Conservation (phyloP, 371 early-diverging fungal species). For the Choanephora cucurbitarum region DNA sequence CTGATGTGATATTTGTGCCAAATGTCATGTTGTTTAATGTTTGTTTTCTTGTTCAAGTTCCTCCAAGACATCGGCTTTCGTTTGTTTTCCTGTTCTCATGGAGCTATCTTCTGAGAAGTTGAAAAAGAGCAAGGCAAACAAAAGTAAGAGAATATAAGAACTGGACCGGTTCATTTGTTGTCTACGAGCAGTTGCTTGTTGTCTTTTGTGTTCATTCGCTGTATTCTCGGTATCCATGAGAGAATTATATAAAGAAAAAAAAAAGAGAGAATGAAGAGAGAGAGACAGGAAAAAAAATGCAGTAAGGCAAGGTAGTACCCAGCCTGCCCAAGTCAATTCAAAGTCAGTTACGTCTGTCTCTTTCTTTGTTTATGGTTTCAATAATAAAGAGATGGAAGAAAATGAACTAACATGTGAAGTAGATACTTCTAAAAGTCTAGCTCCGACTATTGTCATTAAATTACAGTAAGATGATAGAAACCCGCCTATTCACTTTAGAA, state of each 20-base stretch:
- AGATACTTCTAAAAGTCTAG: too few relatives aligned
- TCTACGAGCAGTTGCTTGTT: constrained; percentile 37
- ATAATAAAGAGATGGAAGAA: too few relatives aligned
- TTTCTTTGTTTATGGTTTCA: too few relatives aligned
- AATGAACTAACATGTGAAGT: too few relatives aligned
- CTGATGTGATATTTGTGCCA: constrained; percentile 53
- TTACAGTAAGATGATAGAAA: too few relatives aligned
- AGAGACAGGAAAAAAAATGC: too few relatives aligned
- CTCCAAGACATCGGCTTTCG: constrained; percentile 36
- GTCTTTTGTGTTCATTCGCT: constrained; percentile 30
- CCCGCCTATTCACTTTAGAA: too few relatives aligned
- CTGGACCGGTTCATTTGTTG: constrained; percentile 46
- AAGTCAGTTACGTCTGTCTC: too few relatives aligned
- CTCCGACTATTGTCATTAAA: too few relatives aligned
- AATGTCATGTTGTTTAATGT: constrained; percentile 52
- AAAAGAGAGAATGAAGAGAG: constrained; percentile 20
- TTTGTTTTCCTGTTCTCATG: constrained; percentile 29
- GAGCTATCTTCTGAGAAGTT: constrained; percentile 49
- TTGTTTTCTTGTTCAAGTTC: constrained; percentile 44
- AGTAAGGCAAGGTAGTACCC: too few relatives aligned
- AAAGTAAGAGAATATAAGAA: constrained; percentile 50
- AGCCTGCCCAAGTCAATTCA: too few relatives aligned
- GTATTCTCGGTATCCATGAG: constrained; percentile 11
- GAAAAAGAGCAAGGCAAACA: constrained; percentile 44
- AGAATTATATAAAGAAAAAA: background rate